phyloP scores from a whole-genome alignment of 345 rosid genomes.

The Isatis tinctoria region DNA sequence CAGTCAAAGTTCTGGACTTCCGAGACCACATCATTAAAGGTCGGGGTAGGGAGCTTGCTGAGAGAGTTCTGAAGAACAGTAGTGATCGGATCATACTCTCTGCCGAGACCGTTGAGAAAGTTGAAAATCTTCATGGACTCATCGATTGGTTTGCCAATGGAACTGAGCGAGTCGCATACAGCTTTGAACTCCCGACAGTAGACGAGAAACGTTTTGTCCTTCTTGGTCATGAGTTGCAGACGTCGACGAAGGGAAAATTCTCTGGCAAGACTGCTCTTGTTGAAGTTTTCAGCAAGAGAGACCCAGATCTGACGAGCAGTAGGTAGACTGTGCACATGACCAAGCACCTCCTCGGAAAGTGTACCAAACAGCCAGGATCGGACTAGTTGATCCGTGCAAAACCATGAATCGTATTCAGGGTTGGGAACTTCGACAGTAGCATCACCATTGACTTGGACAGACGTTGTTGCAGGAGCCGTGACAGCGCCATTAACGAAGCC shows the following conservation, averaged over 20 bases:
- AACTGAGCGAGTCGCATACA: not conserved
- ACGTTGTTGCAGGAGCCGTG: too few species aligned
- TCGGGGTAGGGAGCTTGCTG: too few species aligned
- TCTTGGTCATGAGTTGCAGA: not conserved
- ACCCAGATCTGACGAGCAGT: not conserved
- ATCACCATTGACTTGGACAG: too few species aligned
- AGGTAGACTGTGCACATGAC: not conserved
- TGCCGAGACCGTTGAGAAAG: not conserved
- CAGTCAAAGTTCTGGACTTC: too few species aligned
- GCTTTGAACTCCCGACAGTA: not conserved
- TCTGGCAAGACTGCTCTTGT: not conserved
- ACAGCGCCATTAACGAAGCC: too few species aligned
- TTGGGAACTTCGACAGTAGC: too few species aligned
- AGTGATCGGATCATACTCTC: not conserved
- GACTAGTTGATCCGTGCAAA: too few species aligned
- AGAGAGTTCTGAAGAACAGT: not conserved
- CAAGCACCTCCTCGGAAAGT: too few species aligned
- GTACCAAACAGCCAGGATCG: too few species aligned
- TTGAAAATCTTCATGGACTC: not conserved
- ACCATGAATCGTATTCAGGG: too few species aligned
- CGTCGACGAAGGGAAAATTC: not conserved
- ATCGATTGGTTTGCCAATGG: not conserved
- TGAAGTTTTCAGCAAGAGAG: not conserved
- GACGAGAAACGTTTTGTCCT: not conserved
- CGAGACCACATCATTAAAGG: too few species aligned